Conservation (phyloP, 768 basidiomycete species). For the Russula griseocarnosa region DNA sequence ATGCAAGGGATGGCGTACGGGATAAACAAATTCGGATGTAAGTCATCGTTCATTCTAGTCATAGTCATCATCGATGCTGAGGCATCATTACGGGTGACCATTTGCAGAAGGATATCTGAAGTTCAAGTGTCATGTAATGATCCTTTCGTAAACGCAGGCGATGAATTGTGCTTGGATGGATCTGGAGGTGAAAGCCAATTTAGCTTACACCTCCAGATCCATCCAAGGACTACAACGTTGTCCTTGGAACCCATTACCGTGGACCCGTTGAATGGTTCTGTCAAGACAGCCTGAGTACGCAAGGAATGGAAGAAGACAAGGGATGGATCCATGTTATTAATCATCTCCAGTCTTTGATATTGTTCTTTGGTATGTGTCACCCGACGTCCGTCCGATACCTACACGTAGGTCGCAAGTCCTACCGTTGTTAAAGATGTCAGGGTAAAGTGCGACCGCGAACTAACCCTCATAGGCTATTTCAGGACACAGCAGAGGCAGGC, state of each 20-base stretch:
- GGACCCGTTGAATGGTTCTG: neutral
- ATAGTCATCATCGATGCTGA: neutral
- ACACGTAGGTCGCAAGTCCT: neutral
- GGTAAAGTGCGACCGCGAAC: neutral
- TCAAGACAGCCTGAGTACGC: too few relatives aligned
- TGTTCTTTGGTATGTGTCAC: neutral
- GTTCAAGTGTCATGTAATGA: neutral
- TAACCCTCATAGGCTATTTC: slow-evolving; percentile 9
- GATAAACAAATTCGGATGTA: slow-evolving; percentile 8
- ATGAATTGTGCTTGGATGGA: too few relatives aligned
- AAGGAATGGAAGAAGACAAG: neutral
- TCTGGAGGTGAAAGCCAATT: too few relatives aligned
- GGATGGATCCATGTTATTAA: neutral
- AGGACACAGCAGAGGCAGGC: neutral
- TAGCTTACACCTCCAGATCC: slow-evolving; percentile 4
- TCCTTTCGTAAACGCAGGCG: too few relatives aligned
- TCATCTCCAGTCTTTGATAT: neutral
- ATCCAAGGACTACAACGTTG: neutral
- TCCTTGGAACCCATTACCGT: neutral
- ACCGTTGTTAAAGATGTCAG: neutral
- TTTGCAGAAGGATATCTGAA: neutral
- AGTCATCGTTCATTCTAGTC: neutral
- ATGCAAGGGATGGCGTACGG: neutral
- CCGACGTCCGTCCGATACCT: neutral
- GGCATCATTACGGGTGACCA: neutral